Evolutionary conservation across 805 yeast genomes (phyloP).

Genomic region (Kluyveromyces nonfermentans): DNA sequence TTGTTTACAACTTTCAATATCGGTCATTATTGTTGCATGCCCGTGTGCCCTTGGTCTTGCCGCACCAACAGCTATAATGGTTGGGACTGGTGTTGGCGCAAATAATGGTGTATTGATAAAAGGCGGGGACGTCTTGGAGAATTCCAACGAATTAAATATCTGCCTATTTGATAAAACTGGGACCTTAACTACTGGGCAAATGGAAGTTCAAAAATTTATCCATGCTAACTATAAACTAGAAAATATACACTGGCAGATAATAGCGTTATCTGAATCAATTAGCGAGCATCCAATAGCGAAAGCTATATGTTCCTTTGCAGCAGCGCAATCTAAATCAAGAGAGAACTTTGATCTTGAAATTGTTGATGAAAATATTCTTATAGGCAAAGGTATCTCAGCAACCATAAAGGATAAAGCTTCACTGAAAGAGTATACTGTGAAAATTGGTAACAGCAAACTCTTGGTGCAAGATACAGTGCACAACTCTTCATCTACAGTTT

Average conservation of each 20-base stretch:
- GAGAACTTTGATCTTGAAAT: conserved; percentile 6
- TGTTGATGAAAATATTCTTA: conserved; percentile 21
- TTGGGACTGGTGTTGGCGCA: conserved; percentile 96
- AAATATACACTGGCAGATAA: conserved; percentile 4
- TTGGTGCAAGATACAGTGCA: conserved; percentile 10
- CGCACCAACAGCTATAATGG: conserved; percentile 98
- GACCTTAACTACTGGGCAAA: conserved; percentile 78
- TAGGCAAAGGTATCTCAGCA: conserved; percentile 33
- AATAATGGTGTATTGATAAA: conserved; percentile 79
- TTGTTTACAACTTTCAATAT: conserved; percentile 71
- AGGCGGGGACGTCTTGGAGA: conserved; percentile 85
- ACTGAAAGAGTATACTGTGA: conserved; percentile 27
- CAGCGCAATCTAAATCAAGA: conserved; percentile 3
- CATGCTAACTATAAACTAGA: conserved; percentile 4
- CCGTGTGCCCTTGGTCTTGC: conserved; percentile 97
- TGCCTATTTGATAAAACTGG: conserved; percentile 94
- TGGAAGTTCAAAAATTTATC: conserved; percentile 39
- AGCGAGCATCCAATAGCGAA: conserved; percentile 87
- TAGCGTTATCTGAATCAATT: conserved; percentile 37
- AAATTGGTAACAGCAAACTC: conserved; percentile 49
- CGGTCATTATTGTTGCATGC: conserved; percentile 95
- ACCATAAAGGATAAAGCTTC: conserved; percentile 13
- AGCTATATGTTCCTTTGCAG: conserved; percentile 45
- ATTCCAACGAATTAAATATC: conserved; percentile 50
- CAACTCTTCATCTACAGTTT: conserved; percentile 31